Base-by-base conservation (phyloP, 225 moss, liverwort and hornwort genomes). In the Polytrichum commune region DNA sequence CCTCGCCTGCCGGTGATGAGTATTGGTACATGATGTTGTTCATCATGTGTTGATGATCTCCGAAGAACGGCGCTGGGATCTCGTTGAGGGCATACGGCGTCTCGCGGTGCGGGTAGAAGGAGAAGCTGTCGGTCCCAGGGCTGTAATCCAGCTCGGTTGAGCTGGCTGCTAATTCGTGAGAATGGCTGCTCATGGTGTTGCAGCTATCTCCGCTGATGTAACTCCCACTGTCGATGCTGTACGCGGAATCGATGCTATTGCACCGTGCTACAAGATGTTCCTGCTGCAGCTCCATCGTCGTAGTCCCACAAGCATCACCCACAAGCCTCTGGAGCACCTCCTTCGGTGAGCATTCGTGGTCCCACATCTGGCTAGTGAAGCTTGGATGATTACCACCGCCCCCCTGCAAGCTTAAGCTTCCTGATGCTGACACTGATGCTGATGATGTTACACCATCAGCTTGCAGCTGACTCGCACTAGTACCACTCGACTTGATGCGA, bases 11-110 rank as follows among this genome's bases (percentile, higher is more conserved):
- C 4, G 46, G 2, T 46, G 46, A 46, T 46, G 46, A 46, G 46
- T 46, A 46, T 13, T 46, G 46, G 46, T 16, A 16, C 66, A 66
- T 33, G 66, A 38, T 32, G 33, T 53, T 38, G 24, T 22, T 38
- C n/a, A 60, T 38, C 38, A 46, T 46, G 13, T 46, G 13, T 46
- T 55, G 62, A 75, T 53, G 53, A 75, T 63, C 38, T 80, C 79
- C 32, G 60, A 80, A 60, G 72, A 80, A 80, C 19, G 80, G 80
- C 29, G 80, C 80, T 4, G 80, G 80, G 16, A 80, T 80, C 76
- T 76, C 80, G 72, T 72, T 69, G 38, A 80, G n/a, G 9, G 76
- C 75, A 33, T 80, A 80, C 0, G 75, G 75, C 5, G 76, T 19
- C 60, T 80, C 60, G 19, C 75, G 72, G 7, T 76, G 76, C 9